Conservation (phyloP, 257 asterid species). For the Henckelia pumila region DNA sequence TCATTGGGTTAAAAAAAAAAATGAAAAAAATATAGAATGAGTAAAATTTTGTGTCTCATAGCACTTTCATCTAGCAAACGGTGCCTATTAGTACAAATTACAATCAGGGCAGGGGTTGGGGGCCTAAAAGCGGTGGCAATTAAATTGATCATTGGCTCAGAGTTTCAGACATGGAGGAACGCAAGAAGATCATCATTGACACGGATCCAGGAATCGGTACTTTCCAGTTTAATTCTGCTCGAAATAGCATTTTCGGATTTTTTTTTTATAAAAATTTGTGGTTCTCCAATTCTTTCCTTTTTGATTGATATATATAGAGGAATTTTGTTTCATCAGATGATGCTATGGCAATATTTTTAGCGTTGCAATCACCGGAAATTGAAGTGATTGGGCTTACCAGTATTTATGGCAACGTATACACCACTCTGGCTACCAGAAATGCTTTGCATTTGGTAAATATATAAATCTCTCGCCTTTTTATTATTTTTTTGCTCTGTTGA, state of each 20-base stretch:
- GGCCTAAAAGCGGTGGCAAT: too few relatives aligned
- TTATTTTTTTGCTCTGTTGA: slow-evolving; percentile 7
- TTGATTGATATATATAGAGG: too few relatives aligned
- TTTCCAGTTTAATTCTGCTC: not conserved
- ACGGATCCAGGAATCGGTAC: slow-evolving; percentile 97
- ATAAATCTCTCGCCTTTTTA: not conserved
- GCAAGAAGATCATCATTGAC: slow-evolving; percentile 91
- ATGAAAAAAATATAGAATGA: too few relatives aligned
- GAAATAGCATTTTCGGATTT: not conserved
- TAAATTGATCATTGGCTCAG: too few relatives aligned
- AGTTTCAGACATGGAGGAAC: slow-evolving; percentile 52
- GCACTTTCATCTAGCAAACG: too few relatives aligned
- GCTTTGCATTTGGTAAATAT: slow-evolving; percentile 83
- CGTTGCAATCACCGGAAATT: slow-evolving; percentile 92
- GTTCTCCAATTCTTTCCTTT: not conserved
- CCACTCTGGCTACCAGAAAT: slow-evolving; percentile 95
- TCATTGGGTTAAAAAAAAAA: too few relatives aligned
- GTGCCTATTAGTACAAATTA: too few relatives aligned
- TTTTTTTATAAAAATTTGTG: slow-evolving; percentile 10
- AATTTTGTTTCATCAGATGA: slow-evolving; percentile 59
- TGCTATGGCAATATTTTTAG: slow-evolving; percentile 97
- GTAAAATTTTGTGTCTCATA: too few relatives aligned
- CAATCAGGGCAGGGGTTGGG: too few relatives aligned
- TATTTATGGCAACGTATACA: slow-evolving; percentile 87
- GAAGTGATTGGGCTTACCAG: slow-evolving; percentile 94